Percentiles rank a stretch among this genome's conserved stretches.
Evolutionary conservation across 202 grass and related monocot genomes (phyloP).

Genomic region (Miscanthus sacchariflorus): DNA sequence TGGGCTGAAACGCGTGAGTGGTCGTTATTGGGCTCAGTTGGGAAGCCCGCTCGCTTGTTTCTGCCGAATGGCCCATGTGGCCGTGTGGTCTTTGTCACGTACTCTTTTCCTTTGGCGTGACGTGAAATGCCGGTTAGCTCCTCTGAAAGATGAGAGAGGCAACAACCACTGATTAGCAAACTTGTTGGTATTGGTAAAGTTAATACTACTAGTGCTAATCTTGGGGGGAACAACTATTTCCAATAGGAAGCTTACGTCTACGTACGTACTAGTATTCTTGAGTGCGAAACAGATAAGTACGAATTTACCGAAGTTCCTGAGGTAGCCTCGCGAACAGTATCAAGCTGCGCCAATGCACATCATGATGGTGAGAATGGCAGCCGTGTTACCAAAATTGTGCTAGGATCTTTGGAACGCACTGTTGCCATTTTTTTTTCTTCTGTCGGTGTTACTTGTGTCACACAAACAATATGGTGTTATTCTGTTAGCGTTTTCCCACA

Average conservation of each 20-base stretch:
- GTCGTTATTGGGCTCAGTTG: slow-evolving; percentile 5
- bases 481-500: not conserved
- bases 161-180: not conserved
- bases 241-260: not conserved
- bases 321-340: not conserved
- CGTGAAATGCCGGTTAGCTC: not conserved
- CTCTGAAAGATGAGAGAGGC: not conserved
- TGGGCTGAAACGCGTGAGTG: not conserved
- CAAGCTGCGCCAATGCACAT: not conserved
- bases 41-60: slow-evolving; percentile 10
- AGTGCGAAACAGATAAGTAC: not conserved
- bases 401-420: not conserved
- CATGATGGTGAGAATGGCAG: not conserved
- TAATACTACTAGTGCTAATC: not conserved
- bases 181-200: slow-evolving; percentile 4
- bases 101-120: not conserved
- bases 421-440: not conserved
- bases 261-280: not conserved
- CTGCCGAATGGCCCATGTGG: not conserved
- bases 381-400: not conserved
- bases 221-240: not conserved
- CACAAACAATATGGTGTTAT: not conserved
- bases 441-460: not conserved
- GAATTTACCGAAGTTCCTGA: not conserved
- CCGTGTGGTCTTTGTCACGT: not conserved